Conservation (phyloP, 2,329 filamentous ascomycete species). For the Aspergillus cejpii region DNA sequence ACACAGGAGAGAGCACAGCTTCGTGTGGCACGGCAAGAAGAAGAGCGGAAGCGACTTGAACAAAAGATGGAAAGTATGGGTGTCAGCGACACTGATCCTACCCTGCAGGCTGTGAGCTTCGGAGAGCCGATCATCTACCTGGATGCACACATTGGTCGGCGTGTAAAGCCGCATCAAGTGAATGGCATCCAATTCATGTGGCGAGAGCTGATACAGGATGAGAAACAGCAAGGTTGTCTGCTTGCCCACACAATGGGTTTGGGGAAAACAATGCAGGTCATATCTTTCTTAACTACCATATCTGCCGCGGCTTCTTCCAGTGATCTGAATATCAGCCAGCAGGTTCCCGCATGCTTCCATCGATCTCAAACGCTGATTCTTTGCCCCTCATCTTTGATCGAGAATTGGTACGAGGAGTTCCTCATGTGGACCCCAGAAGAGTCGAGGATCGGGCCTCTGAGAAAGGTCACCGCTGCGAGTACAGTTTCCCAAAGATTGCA, state of each 20-base stretch:
- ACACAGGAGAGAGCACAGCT: conserved; percentile 51
- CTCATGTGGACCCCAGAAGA: conserved; percentile 57
- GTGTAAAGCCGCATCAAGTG: conserved; percentile 74
- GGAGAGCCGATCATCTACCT: conserved; percentile 47
- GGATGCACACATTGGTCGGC: conserved; percentile 54
- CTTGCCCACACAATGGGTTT: conserved; percentile 87
- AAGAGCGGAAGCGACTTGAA: conserved; percentile 40
- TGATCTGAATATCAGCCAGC: conserved; percentile 51
- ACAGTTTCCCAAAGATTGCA: conserved; percentile 36
- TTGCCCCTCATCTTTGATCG: conserved; percentile 65
- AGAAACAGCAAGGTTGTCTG: conserved; percentile 64
- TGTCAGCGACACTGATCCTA: conserved; percentile 35
- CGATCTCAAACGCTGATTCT: conserved; percentile 62
- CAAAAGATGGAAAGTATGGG: conserved; percentile 28
- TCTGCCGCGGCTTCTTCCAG: conserved; percentile 57
- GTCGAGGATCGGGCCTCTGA: conserved; percentile 50
- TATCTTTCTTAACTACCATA: conserved; percentile 72
- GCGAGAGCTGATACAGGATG: conserved; percentile 66
- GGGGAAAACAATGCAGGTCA: conserved; percentile 87
- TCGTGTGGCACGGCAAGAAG: conserved; percentile 51
- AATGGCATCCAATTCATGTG: conserved; percentile 81
- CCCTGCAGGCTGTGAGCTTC: conserved; percentile 44
- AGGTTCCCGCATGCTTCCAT: conserved; percentile 62
- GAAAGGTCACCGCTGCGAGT: conserved; percentile 48
- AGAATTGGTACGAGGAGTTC: conserved; percentile 80